Evolutionary conservation across 78 protist species (phyloP).

Genomic region (Polysphondylium violaceum): DNA sequence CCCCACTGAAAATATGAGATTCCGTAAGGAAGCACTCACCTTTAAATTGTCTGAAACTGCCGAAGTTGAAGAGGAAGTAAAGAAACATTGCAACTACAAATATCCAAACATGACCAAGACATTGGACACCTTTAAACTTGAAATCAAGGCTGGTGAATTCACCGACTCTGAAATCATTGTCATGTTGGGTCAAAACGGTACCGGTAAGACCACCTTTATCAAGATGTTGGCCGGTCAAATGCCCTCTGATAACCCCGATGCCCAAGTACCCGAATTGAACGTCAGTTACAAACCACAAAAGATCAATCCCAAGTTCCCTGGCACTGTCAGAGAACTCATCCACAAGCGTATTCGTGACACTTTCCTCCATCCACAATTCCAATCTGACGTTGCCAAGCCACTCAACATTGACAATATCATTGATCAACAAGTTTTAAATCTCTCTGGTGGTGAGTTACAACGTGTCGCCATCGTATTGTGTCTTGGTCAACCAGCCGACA

Average conservation of each 20-base stretch:
- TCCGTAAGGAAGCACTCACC: slow-evolving; percentile 95
- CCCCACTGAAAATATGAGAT: slow-evolving; percentile 99
- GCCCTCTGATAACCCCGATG: slow-evolving; percentile 88
- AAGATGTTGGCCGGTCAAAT: slow-evolving; percentile 97
- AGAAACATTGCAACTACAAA: slow-evolving; percentile 79
- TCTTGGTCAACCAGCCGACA: slow-evolving; percentile 98
- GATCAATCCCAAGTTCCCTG: slow-evolving; percentile 97
- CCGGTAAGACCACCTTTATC: slow-evolving; percentile 99
- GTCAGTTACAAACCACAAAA: slow-evolving; percentile 99
- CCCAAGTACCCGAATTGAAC: slow-evolving; percentile 90
- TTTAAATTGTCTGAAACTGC: slow-evolving; percentile 88
- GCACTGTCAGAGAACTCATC: slow-evolving; percentile 71
- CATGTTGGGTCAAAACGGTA: slow-evolving; percentile 99
- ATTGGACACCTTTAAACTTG: slow-evolving; percentile 89
- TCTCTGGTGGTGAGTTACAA: slow-evolving; percentile 99
- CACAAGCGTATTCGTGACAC: slow-evolving; percentile 91
- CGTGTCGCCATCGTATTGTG: slow-evolving; percentile 98
- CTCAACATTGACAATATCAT: slow-evolving; percentile 91
- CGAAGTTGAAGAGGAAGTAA: slow-evolving; percentile 81
- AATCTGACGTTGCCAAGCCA: slow-evolving; percentile 98
- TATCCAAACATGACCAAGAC: slow-evolving; percentile 98
- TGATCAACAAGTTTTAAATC: slow-evolving; percentile 90
- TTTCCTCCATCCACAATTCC: slow-evolving; percentile 97
- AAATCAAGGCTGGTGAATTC: slow-evolving; percentile 95
- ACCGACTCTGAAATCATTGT: slow-evolving; percentile 99